phyloP scores from a whole-genome alignment of 306 rosid species.

The Lotus japonicus region DNA sequence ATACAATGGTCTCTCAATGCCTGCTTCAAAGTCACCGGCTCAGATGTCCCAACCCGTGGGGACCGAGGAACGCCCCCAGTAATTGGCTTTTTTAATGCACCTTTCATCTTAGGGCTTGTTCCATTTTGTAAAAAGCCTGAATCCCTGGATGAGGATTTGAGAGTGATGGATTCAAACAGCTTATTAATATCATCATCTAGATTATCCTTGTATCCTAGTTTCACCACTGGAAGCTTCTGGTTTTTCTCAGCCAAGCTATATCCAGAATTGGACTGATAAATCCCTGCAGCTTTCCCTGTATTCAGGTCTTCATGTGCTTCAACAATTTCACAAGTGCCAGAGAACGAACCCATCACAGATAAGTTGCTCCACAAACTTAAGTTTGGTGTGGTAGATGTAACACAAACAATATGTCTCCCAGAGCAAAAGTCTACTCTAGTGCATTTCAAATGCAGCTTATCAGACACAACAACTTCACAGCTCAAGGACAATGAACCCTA shows the following conservation, averaged over 20 bases:
- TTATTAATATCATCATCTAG: conserved; percentile 70
- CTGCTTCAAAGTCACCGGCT: conserved; percentile 80
- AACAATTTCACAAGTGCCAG: conserved; percentile 84
- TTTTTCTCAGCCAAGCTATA: conserved; percentile 25
- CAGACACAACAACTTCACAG: conserved; percentile 14
- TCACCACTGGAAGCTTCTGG: conserved; percentile 42
- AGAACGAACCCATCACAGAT: conserved; percentile 66
- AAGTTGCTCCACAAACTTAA: conserved; percentile 13
- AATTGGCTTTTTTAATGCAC: conserved; percentile 76
- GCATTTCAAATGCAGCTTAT: conserved; percentile 21
- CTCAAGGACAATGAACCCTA: not conserved
- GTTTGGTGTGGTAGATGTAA: not conserved
- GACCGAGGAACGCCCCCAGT: conserved; percentile 62
- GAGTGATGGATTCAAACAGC: conserved; percentile 64
- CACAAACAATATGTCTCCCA: conserved; percentile 7
- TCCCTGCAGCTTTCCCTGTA: conserved; percentile 35
- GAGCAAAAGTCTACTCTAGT: conserved; percentile 10
- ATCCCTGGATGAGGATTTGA: conserved; percentile 61
- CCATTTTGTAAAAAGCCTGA: conserved; percentile 47
- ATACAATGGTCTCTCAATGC: conserved; percentile 86
- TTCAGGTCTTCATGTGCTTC: conserved; percentile 70
- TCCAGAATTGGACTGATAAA: conserved; percentile 26
- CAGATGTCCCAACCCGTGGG: conserved; percentile 69
- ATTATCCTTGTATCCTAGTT: conserved; percentile 61
- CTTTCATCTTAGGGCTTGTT: conserved; percentile 57